Conservation (phyloP, 495 filamentous ascomycete genomes). For the Penicillium salamii region DNA sequence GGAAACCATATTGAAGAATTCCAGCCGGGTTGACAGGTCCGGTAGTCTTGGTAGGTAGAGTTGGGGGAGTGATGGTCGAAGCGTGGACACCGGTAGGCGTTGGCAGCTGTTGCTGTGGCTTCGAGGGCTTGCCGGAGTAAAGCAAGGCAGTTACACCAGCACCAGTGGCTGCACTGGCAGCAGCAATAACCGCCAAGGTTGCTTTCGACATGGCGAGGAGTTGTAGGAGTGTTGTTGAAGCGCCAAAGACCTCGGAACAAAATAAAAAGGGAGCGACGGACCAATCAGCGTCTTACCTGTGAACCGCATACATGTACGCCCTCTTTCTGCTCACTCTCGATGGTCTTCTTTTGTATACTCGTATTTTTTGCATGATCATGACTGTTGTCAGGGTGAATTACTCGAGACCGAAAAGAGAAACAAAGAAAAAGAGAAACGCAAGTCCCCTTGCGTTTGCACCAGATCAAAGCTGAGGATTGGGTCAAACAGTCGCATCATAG, state of each 20-base stretch:
- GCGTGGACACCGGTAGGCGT: conserved; percentile 23
- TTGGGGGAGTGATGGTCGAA: conserved; percentile 36
- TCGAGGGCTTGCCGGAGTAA: conserved; percentile 58
- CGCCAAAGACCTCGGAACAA: conserved; percentile 2
- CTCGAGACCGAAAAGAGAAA: too few species aligned
- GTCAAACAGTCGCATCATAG: too few species aligned
- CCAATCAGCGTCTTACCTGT: conserved; percentile 22
- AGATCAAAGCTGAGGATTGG: too few species aligned
- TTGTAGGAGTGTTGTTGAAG: neutral
- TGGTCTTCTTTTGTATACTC: too few species aligned
- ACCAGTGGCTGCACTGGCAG: conserved; percentile 83
- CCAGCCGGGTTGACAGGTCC: conserved; percentile 79
- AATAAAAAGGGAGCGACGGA: conserved; percentile 15
- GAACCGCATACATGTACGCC: neutral
- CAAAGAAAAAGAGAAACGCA: too few species aligned
- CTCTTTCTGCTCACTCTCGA: neutral
- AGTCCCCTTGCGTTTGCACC: too few species aligned
- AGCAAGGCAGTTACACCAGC: conserved; percentile 79
- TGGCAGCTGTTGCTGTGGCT: conserved; percentile 42
- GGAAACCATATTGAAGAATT: conserved; percentile 95
- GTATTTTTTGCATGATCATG: too few species aligned
- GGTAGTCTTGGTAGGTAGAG: conserved; percentile 34
- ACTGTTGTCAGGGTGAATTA: too few species aligned
- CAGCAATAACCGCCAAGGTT: conserved; percentile 84
- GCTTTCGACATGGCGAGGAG: conserved; percentile 68